Evolutionary conservation across 169 alveolate genomes (phyloP).

Genomic region (Eimeria tenella): DNA sequence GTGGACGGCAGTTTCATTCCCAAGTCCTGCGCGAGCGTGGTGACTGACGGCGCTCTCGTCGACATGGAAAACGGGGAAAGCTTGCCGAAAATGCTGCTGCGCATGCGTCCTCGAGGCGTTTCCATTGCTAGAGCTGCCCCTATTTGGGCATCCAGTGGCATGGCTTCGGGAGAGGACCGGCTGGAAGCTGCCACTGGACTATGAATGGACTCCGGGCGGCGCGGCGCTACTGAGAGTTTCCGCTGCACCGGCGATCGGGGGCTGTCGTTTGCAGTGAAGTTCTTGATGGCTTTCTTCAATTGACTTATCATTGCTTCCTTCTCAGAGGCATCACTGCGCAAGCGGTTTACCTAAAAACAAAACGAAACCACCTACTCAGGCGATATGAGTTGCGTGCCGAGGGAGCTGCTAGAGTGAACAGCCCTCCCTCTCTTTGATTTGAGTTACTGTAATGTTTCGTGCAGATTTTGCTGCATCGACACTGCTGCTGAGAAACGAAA

Average conservation of each 20-base stretch:
- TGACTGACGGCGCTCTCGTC: constrained; percentile 6
- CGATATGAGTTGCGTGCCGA: too few relatives aligned
- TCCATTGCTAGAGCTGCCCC: constrained; percentile 39
- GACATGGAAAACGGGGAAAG: background rate
- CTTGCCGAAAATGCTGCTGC: constrained; percentile 24
- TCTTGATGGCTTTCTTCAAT: constrained; percentile 42
- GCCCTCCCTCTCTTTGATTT: too few relatives aligned
- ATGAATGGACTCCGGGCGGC: constrained; percentile 26
- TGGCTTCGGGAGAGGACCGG: background rate
- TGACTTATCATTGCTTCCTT: constrained; percentile 29
- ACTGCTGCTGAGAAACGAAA: too few relatives aligned
- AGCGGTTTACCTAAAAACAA: constrained; percentile 40
- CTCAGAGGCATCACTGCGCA: constrained; percentile 32
- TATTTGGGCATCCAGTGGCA: constrained; percentile 10
- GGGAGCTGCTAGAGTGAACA: too few relatives aligned
- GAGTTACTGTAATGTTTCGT: too few relatives aligned
- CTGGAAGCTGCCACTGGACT: background rate
- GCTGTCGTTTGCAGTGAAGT: constrained; percentile 6
- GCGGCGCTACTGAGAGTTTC: background rate
- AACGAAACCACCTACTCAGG: background rate
- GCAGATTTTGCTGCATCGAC: too few relatives aligned
- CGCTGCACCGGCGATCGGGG: constrained; percentile 36
- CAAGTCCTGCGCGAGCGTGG: constrained; percentile 62
- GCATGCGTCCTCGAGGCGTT: constrained; percentile 53
- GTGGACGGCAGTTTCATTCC: background rate